Conservation (phyloP, 2,329 filamentous ascomycete genomes). For the Sporothrix pallida region DNA sequence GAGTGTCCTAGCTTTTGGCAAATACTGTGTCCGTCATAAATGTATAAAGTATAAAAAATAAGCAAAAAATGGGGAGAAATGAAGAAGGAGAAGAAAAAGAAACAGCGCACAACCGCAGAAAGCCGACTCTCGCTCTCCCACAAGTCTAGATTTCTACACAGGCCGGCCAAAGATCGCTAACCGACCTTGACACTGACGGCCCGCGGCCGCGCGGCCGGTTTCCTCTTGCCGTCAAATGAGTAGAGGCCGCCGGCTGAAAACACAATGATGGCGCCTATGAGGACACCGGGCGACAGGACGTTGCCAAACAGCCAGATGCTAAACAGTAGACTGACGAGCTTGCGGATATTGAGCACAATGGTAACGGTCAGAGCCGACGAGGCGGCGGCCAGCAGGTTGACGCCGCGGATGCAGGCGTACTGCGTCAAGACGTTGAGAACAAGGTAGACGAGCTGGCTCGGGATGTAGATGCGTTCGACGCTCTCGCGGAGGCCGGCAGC, state of each 20-base stretch:
- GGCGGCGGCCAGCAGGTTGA: slow-evolving; percentile 88
- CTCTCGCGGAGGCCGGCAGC: slow-evolving; percentile 49
- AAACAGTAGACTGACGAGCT: slow-evolving; percentile 85
- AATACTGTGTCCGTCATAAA: slow-evolving; percentile 27
- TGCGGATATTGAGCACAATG: slow-evolving; percentile 93
- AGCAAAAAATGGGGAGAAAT: background rate
- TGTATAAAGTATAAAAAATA: slow-evolving; percentile 2
- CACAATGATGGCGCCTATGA: slow-evolving; percentile 81
- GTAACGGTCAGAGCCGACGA: slow-evolving; percentile 94
- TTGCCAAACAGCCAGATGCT: slow-evolving; percentile 97
- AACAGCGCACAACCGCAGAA: background rate
- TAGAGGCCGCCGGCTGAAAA: slow-evolving; percentile 93
- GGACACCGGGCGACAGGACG: slow-evolving; percentile 73
- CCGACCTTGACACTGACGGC: slow-evolving; percentile 42
- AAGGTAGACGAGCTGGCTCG: slow-evolving; percentile 74
- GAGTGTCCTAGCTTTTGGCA: background rate
- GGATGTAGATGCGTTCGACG: slow-evolving; percentile 54
- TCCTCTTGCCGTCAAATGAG: slow-evolving; percentile 69
- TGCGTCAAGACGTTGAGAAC: slow-evolving; percentile 84
- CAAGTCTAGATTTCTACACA: too few relatives aligned
- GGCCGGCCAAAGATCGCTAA: background rate
- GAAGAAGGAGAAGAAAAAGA: background rate
- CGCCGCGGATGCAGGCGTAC: slow-evolving; percentile 91
- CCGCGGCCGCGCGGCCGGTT: slow-evolving; percentile 44
- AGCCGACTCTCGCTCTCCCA: background rate